phyloP scores from a whole-genome alignment of 2,329 filamentous ascomycete species.

The Cercospora sojina region DNA sequence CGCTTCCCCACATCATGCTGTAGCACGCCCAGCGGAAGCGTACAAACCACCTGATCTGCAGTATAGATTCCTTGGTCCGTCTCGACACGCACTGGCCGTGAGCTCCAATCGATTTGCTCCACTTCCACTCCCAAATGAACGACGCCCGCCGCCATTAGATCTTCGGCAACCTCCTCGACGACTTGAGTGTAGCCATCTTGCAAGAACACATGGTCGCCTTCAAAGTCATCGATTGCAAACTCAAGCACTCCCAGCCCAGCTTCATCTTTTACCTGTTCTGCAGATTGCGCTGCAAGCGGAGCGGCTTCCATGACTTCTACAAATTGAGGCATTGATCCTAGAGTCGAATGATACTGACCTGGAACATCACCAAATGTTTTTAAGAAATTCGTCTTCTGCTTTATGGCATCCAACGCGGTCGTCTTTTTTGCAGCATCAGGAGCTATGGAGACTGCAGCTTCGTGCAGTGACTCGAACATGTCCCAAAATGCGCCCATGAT shows the following conservation, averaged over 20 bases:
- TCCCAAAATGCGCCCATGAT: constrained; percentile 25
- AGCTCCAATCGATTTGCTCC: constrained; percentile 21
- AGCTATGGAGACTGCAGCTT: constrained; percentile 14
- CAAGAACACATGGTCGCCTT: constrained; percentile 32
- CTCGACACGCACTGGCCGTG: constrained; percentile 18
- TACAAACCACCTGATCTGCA: constrained; percentile 28
- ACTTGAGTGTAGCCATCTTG: constrained; percentile 31
- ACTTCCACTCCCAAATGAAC: constrained; percentile 21
- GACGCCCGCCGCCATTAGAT: constrained; percentile 16
- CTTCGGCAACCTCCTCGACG: constrained; percentile 26
- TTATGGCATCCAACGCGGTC: constrained; percentile 25
- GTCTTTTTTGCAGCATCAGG: constrained; percentile 21
- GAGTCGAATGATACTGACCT: constrained; percentile 19
- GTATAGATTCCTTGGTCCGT: constrained; percentile 19
- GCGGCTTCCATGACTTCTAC: constrained; percentile 31
- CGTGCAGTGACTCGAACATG: constrained; percentile 25
- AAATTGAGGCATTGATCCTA: constrained; percentile 27
- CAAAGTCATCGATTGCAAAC: constrained; percentile 31
- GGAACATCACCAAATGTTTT: constrained; percentile 22
- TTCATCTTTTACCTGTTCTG: constrained; percentile 19
- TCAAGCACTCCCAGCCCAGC: constrained; percentile 28
- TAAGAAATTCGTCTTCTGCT: constrained; percentile 12
- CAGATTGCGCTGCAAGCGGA: constrained; percentile 30
- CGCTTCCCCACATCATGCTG: constrained; percentile 13
- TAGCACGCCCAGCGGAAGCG: constrained; percentile 29